Base-by-base conservation (phyloP, 1,284 basidiomycete species). In the Ceratobasidium sp. region DNA sequence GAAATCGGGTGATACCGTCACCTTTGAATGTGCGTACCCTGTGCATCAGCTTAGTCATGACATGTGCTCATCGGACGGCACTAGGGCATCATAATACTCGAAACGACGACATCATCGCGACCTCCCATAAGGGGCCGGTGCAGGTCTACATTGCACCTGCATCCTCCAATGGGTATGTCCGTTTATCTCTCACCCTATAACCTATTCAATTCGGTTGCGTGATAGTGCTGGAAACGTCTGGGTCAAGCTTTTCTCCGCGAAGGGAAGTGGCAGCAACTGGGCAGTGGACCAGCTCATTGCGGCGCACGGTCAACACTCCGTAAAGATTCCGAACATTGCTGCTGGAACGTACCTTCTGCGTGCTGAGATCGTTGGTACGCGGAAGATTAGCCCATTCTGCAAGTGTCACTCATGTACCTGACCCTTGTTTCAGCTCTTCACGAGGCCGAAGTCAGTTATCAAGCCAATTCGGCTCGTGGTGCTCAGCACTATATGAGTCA, bases 291-390 rank as follows among this genome's bases (percentile, higher is more conserved):
- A 69, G 49, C 70, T 71, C 50, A 69, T 71, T 40, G 57, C 67
- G 4, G 56, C 70, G 4, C 70, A 69, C 35, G 70, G 70, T 13
- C 70, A 71, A 53, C 70, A 71, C 53, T 55, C 56, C 15, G 58
- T 71, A 31, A 71, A 60, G 34, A 55, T 70, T 20, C 69, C 71
- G 4, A 69, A 71, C 45, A 40, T 72, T 38, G 62, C 71, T 2
- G 45, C 67, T 25, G 55, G 55, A 7, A 17, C 42, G 38, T 72
- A 72, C 32, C 67, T 72, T 31, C 65, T 72, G 47, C 64, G 71
- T 27, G 57, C 65, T 22, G 71, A 72, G 67, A 55, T 72, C 27
- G 53, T 72, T 27, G 58, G 58, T 50, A 62, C 35, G 58, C 25
- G 22, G 6, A 34, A n/a, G 25, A n/a, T 15, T 38, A 47, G 13